These are phyloP conservation scores for Ustilago nuda DNA, from an alignment of 1,284 basidiomycete species.

Conservation along the genomic window DNA sequence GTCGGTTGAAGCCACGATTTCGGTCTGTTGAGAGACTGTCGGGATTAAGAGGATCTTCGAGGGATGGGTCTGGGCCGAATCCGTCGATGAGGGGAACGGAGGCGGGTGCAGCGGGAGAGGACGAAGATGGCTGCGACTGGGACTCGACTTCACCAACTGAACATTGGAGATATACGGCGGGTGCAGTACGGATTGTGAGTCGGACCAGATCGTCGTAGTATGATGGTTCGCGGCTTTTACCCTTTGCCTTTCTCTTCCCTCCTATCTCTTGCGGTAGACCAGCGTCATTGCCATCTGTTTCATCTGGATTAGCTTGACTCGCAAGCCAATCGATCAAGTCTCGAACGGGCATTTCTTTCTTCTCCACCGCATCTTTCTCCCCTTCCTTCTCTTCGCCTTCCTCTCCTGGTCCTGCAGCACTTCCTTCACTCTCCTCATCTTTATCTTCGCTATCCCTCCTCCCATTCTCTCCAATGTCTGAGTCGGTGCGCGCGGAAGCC, in stretches of 20 bases:
- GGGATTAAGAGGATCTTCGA: background rate
- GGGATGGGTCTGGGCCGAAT: background rate
- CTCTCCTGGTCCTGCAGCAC: background rate
- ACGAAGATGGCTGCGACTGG: background rate
- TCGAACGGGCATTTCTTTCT: constrained; percentile 16
- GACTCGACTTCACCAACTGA: constrained; percentile 37
- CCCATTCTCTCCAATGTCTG: background rate
- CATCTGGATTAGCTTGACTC: background rate
- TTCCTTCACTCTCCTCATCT: background rate
- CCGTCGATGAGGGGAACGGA: background rate
- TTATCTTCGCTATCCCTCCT: constrained; percentile 6
- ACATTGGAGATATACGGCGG: constrained; percentile 46
- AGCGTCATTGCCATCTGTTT: background rate
- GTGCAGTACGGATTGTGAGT: constrained; percentile 30
- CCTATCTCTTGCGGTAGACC: background rate
- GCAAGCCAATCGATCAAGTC: constrained; percentile 26
- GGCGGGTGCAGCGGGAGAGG: background rate
- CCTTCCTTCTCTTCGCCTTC: background rate
- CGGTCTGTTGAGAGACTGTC: background rate
- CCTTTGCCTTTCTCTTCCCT: constrained; percentile 4
- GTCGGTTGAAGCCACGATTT: constrained; percentile 44
- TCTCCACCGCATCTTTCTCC: constrained; percentile 20
- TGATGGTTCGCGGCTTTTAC: constrained; percentile 27
- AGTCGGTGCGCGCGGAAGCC: background rate
- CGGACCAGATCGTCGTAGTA: constrained; percentile 23